Percentiles rank a stretch among this genome's conserved stretches.
Conservation (phyloP, 176 grass and related monocot species). For the Zea luxurians region DNA sequence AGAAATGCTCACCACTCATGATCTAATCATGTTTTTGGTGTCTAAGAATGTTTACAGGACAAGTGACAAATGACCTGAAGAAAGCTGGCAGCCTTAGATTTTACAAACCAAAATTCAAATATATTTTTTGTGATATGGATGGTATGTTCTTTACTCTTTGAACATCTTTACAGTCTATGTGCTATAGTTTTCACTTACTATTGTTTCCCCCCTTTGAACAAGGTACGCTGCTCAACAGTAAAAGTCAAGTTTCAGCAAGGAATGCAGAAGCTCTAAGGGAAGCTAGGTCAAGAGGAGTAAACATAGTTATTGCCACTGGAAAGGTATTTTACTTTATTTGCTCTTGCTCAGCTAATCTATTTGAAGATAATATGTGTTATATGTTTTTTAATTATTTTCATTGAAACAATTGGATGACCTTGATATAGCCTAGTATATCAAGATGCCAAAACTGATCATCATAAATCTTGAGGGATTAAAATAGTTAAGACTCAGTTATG, state of each 20-base stretch:
- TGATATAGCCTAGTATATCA: neutral
- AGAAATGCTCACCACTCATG: constrained; percentile 33
- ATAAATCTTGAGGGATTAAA: neutral
- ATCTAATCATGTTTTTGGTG: constrained; percentile 46
- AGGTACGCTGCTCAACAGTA: constrained; percentile 97
- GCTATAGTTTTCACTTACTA: constrained; percentile 23
- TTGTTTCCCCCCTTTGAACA: constrained; percentile 31
- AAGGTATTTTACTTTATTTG: constrained; percentile 54
- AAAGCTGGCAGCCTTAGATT: constrained; percentile 76
- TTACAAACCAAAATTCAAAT: constrained; percentile 92
- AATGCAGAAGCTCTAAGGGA: constrained; percentile 90
- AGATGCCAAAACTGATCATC: constrained; percentile 10
- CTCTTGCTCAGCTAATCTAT: constrained; percentile 2
- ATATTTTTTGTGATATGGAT: constrained; percentile 98
- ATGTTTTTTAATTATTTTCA: constrained; percentile 6
- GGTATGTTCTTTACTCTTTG: constrained; percentile 50
- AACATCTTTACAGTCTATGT: constrained; percentile 28
- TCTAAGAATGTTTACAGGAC: constrained; percentile 78
- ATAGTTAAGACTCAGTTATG: neutral
- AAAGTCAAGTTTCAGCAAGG: constrained; percentile 75
- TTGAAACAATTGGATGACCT: neutral
- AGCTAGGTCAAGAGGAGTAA: constrained; percentile 86
- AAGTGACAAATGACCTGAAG: constrained; percentile 54
- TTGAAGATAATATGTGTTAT: neutral
- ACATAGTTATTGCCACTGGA: constrained; percentile 92